Percentiles rank a stretch among this genome's conserved stretches.
phyloP scores from a whole-genome alignment of 257 asterid species.

The Striga asiatica region DNA sequence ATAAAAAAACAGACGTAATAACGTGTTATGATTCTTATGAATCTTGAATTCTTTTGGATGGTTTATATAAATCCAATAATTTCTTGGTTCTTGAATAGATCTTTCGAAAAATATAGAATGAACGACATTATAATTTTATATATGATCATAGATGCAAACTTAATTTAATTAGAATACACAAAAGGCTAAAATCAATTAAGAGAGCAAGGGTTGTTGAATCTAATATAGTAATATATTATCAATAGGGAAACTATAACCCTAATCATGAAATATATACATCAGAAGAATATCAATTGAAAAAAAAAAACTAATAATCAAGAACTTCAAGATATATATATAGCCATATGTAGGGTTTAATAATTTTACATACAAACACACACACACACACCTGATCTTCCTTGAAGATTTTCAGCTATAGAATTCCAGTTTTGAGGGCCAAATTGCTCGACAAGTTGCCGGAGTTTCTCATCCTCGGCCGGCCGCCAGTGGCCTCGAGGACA shows the following conservation, averaged over 20 bases:
- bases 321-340: neutral
- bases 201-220: neutral
- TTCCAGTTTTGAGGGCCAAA: slow-evolving; percentile 96
- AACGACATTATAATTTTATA: too few relatives aligned
- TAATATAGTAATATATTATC: too few relatives aligned
- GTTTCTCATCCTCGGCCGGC: slow-evolving; percentile 84
- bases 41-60: neutral
- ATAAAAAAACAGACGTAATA: too few relatives aligned
- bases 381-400: slow-evolving; percentile 80
- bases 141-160: too few relatives aligned
- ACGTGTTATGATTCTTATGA: too few relatives aligned
- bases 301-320: too few relatives aligned
- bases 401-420: slow-evolving; percentile 88
- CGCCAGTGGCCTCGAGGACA: slow-evolving; percentile 96
- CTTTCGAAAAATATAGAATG: too few relatives aligned
- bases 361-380: neutral
- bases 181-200: neutral
- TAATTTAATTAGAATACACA: too few relatives aligned
- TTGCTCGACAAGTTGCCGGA: slow-evolving; percentile 65
- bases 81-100: neutral
- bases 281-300: neutral
- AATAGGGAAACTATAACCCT: slow-evolving; percentile 15
- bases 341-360: neutral
- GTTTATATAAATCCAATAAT: neutral
- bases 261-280: neutral